Percentiles rank a stretch among this genome's conserved stretches.
Evolutionary conservation across 1,139 yeast species (phyloP).

Genomic region (Debaryomyces singareniensis): DNA sequence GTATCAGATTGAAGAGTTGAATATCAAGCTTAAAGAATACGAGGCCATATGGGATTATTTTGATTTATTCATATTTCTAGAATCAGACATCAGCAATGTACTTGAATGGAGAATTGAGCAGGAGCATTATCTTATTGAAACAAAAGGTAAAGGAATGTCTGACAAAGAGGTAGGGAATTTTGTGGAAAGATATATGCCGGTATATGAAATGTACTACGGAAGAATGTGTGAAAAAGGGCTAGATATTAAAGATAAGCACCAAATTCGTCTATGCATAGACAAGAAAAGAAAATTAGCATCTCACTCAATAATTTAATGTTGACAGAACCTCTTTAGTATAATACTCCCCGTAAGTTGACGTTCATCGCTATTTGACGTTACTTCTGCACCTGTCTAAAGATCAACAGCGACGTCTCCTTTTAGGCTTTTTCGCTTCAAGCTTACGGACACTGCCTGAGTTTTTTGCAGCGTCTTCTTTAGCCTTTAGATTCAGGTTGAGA

Average conservation of each 20-base stretch:
- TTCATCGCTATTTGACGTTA: too few species aligned
- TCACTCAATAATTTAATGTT: neutral
- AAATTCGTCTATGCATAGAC: constrained; percentile 23
- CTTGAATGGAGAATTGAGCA: constrained; percentile 81
- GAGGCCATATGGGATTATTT: constrained; percentile 50
- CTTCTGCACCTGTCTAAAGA: too few species aligned
- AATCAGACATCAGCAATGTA: constrained; percentile 59
- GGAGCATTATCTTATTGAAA: constrained; percentile 58
- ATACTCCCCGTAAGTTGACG: too few species aligned
- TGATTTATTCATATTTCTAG: constrained; percentile 53
- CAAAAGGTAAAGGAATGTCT: constrained; percentile 38
- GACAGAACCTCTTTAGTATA: neutral
- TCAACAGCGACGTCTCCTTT: too few species aligned
- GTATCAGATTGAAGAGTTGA: constrained; percentile 36
- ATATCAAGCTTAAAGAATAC: constrained; percentile 45
- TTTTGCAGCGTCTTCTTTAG: too few species aligned
- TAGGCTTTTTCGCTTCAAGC: too few species aligned
- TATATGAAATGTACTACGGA: constrained; percentile 64
- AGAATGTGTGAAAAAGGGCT: constrained; percentile 26
- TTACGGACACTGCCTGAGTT: too few species aligned
- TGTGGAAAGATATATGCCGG: constrained; percentile 82
- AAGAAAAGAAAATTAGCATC: constrained; percentile 13
- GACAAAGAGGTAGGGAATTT: constrained; percentile 61
- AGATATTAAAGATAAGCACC: constrained; percentile 9
- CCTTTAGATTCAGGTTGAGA: too few species aligned